A percentile compares a stretch with the other conserved stretches of the same genome.
Conservation (phyloP, 768 basidiomycete species). For the Piloderma croceum region DNA sequence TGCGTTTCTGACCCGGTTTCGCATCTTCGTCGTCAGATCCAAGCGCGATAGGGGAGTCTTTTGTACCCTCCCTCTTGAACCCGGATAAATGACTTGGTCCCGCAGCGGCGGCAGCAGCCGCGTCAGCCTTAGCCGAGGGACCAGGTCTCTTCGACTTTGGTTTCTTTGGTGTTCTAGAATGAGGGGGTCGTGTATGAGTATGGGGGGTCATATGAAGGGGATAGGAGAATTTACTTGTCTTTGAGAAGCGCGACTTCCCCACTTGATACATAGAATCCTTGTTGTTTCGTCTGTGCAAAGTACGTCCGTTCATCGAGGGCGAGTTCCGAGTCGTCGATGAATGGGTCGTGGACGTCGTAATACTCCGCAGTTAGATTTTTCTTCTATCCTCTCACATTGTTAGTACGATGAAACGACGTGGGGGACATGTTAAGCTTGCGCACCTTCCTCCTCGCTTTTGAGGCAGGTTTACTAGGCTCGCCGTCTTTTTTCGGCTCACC, state of each 20-base stretch:
- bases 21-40: slow-evolving; percentile 35
- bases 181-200: too few species aligned
- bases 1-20: slow-evolving; percentile 42
- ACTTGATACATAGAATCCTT: slow-evolving; percentile 87
- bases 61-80: slow-evolving; percentile 36
- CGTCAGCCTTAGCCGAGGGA: neutral
- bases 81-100: slow-evolving; percentile 13
- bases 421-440: slow-evolving; percentile 5
- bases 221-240: slow-evolving; percentile 52
- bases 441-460: slow-evolving; percentile 19
- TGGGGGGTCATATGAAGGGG: slow-evolving; percentile 4
- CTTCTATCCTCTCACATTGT: slow-evolving; percentile 28
- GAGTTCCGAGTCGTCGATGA: slow-evolving; percentile 97
- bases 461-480: slow-evolving; percentile 22
- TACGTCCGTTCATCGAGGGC: slow-evolving; percentile 85
- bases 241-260: slow-evolving; percentile 85
- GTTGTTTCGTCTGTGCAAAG: slow-evolving; percentile 87
- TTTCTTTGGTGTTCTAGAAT: slow-evolving; percentile 57
- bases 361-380: slow-evolving; percentile 61
- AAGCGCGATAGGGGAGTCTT: slow-evolving; percentile 47
- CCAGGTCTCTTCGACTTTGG: slow-evolving; percentile 53
- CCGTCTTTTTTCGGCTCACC: slow-evolving; percentile 28
- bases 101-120: slow-evolving; percentile 8
- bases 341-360: slow-evolving; percentile 89
- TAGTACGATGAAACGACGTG: slow-evolving; percentile 2